phyloP scores from a whole-genome alignment of 192 early-diverging fungal species.

The Podila epigama region DNA sequence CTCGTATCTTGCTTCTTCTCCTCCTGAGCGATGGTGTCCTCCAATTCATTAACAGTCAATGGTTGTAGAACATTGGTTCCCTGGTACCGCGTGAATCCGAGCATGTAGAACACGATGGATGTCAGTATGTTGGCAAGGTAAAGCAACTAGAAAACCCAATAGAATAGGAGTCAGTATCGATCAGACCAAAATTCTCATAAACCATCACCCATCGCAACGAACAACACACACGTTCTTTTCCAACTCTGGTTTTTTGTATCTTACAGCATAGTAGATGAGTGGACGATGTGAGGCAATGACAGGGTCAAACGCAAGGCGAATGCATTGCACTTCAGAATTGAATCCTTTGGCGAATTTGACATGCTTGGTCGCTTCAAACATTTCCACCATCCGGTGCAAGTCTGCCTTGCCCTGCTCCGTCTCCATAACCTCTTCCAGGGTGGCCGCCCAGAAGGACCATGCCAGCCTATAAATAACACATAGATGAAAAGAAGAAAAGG shows the following conservation, averaged over 20 bases:
- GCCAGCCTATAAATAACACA: constrained; percentile 50
- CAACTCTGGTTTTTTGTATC: constrained; percentile 16
- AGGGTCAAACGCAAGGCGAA: constrained; percentile 62
- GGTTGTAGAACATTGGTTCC: neutral
- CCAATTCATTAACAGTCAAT: neutral
- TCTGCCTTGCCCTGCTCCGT: constrained; percentile 36
- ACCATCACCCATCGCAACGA: neutral
- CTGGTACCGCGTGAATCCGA: constrained; percentile 19
- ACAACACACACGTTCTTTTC: neutral
- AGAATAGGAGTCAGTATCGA: neutral
- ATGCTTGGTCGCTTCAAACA: constrained; percentile 36
- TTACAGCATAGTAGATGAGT: constrained; percentile 56
- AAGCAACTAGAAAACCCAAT: neutral
- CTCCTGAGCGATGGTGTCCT: neutral
- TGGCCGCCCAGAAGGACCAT: constrained; percentile 56
- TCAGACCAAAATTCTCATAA: too few species aligned
- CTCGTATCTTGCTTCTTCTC: too few species aligned
- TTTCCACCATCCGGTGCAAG: constrained; percentile 44
- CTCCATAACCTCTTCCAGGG: constrained; percentile 27
- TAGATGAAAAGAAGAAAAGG: neutral
- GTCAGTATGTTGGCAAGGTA: constrained; percentile 12
- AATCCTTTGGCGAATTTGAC: constrained; percentile 52
- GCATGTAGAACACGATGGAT: neutral
- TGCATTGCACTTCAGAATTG: constrained; percentile 54
- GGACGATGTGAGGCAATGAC: constrained; percentile 63